Percentiles rank a stretch among this genome's conserved stretches.
These are phyloP conservation scores for Neonectria sp. DNA, from an alignment of 2,329 filamentous ascomycete species.

Conservation along the genomic window DNA sequence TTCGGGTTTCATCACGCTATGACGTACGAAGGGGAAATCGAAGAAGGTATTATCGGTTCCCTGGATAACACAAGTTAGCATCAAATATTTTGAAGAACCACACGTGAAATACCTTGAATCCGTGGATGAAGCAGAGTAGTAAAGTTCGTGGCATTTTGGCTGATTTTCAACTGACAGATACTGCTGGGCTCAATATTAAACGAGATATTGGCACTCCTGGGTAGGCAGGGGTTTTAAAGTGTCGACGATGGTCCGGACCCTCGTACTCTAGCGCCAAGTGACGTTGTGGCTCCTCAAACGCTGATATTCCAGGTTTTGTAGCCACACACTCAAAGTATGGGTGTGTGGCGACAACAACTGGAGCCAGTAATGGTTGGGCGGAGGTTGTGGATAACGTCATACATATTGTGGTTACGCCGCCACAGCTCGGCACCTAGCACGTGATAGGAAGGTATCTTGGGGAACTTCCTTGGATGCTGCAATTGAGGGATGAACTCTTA, in stretches of 20 bases:
- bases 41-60: constrained; percentile 80
- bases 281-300: constrained; percentile 36
- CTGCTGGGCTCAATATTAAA: background rate
- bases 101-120: constrained; percentile 69
- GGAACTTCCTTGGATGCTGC: background rate
- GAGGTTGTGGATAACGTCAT: constrained; percentile 39
- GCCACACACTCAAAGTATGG: constrained; percentile 35
- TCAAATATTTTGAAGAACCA: background rate
- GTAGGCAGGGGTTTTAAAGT: background rate
- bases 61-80: constrained; percentile 52
- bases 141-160: constrained; percentile 67
- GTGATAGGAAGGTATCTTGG: constrained; percentile 13
- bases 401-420: background rate
- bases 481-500: background rate
- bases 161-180: background rate
- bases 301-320: constrained; percentile 44
- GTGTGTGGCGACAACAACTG: constrained; percentile 39
- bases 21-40: constrained; percentile 70
- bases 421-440: background rate
- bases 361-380: constrained; percentile 30
- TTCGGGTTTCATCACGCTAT: too few relatives aligned
- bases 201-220: background rate
- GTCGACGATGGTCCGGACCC: background rate
- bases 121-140: constrained; percentile 81
- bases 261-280: constrained; percentile 21